phyloP scores from a whole-genome alignment of 129 eudicot species.

The Deinandra increscens region DNA sequence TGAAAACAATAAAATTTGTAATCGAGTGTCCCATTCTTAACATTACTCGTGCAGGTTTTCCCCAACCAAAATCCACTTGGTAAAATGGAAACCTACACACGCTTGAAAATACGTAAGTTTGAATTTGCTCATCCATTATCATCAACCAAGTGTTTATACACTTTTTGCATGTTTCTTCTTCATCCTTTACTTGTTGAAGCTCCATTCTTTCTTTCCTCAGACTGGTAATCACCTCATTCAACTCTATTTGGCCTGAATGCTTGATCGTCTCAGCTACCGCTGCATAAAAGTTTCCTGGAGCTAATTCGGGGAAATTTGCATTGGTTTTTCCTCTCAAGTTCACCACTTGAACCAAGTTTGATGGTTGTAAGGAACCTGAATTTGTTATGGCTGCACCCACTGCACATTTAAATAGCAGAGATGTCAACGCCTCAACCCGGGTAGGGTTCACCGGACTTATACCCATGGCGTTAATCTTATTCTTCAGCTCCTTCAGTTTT shows the following conservation, averaged over 20 bases:
- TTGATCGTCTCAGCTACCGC: not conserved
- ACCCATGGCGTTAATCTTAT: constrained; percentile 13
- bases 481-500: constrained; percentile 10
- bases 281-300: constrained; percentile 1
- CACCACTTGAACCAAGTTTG: not conserved
- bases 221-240: not conserved
- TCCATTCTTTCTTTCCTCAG: not conserved
- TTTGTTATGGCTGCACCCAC: not conserved
- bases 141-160: not conserved
- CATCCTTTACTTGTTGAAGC: not conserved
- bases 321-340: constrained; percentile 2
- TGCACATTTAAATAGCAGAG: constrained; percentile 5
- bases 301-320: not conserved
- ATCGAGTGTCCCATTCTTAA: not conserved
- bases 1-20: not conserved
- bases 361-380: not conserved
- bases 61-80: constrained; percentile 18
- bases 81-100: constrained; percentile 12
- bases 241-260: not conserved
- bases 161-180: not conserved
- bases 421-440: not conserved
- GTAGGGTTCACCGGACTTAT: constrained; percentile 3
- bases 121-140: too few species aligned
- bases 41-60: constrained; percentile 4
- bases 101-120: not conserved